Evolutionary conservation across 371 early-diverging fungal genomes (phyloP), one percentile per base, ranked within the genome.

Genomic region (Haplosporangium sp.): DNA sequence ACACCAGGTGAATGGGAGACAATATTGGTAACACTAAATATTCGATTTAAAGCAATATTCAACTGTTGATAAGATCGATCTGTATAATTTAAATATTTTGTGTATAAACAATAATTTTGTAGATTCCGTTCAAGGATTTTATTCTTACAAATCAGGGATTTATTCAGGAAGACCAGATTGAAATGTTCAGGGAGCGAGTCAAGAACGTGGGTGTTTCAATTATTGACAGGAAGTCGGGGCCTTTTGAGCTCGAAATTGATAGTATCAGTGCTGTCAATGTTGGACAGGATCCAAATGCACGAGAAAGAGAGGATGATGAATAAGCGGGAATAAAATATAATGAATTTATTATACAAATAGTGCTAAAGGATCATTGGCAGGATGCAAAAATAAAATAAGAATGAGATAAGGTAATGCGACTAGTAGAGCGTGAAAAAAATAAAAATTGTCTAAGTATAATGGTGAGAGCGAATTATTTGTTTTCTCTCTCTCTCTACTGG

Each of bases 51-150:
- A 34, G 20, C 10, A 52, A n/a, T 45, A 40, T 56, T 4, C 44
- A 35, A 19, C 39, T 48, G 8, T 15, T 4, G 13, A 27, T 15
- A 53, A 17, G 19, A 27, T 27, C 20, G 27, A 27, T 27, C 27
- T 27, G 27, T 27, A 27, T 27, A 27, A 27, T 27, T 27, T 27
- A 27, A 27, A 53, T 20, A 19, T 8, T 55, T 42, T 15, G 17
- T 17, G 13, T 48, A 17, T 48, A 4, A 4, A 5, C 48, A 13
- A 13, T 48, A 13, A 15, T 48, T 62, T 52, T 61, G 27, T 27
- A 96, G 92, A 93, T 98, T 62, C 97, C 97, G 6, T 96, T 97
- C 79, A 90, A 91, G 44, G 95, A 95, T 76, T 98, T 98, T 77
- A 92, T 96, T 35, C 86, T 96, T 61, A 97, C 97, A 4, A 93